Percentiles rank a stretch among this genome's conserved stretches.
Evolutionary conservation across 139 green algal species (phyloP).

Genomic region (Microglena sp.): DNA sequence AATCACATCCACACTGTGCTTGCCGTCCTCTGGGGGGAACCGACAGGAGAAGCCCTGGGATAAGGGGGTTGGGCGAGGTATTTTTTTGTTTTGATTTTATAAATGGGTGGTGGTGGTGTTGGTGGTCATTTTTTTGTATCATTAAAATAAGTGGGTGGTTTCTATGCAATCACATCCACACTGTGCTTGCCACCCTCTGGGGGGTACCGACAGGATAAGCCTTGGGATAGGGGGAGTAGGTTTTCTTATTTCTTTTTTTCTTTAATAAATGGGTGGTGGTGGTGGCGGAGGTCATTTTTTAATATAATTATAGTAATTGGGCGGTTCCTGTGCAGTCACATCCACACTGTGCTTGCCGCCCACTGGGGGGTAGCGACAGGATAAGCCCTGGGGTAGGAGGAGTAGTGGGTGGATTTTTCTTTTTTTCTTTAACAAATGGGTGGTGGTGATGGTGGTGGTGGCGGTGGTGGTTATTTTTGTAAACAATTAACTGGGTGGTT

Average conservation of each 20-base stretch:
- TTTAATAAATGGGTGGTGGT: too few species aligned
- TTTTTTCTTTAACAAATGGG: background rate
- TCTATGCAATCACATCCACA: conserved; percentile 75
- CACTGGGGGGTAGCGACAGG: background rate
- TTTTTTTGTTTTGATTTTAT: background rate
- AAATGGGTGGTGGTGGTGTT: background rate
- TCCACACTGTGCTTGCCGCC: conserved; percentile 22
- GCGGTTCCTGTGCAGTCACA: conserved; percentile 52
- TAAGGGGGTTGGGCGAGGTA: too few species aligned
- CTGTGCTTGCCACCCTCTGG: too few species aligned
- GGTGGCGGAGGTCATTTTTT: too few species aligned
- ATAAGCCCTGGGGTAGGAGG: too few species aligned
- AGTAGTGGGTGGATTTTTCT: too few species aligned
- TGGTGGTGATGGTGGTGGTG: background rate
- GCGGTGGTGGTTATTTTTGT: background rate
- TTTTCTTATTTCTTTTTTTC: too few species aligned
- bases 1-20: conserved; percentile 35
- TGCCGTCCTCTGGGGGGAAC: background rate
- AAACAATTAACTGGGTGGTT: conserved; percentile 80
- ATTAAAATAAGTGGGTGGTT: conserved; percentile 84
- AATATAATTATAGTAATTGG: too few species aligned
- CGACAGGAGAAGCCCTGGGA: background rate
- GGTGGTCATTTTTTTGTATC: conserved; percentile 24
- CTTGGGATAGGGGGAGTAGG: too few species aligned
- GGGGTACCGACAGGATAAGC: too few species aligned